Base-by-base conservation (phyloP, 2,329 filamentous ascomycete species). In the Pseudocercospora fuligena region DNA sequence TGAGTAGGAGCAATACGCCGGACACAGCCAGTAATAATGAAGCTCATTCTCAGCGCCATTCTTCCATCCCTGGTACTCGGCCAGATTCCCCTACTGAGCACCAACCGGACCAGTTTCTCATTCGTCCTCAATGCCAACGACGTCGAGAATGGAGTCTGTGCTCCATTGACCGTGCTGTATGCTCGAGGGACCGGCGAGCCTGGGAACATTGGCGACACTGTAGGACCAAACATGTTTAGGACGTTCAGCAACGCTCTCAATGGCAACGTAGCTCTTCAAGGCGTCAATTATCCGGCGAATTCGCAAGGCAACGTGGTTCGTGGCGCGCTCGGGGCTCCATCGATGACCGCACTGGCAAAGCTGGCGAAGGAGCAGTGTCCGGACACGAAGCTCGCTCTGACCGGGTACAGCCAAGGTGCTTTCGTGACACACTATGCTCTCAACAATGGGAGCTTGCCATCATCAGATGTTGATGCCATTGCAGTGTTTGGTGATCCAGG, bases 141-240 rank as follows among this genome's bases (percentile, higher is more conserved):
- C 46, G 56, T 72, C n/a, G 60, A 63, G 36, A 61, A 66, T 43
- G 70, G 68, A 12, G 63, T 64, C 5, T 84, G 82, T 75, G 81
- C 80, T 53, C 72, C 79, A 27, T 80, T 85, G 67, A 86, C 85
- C 2, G 76, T 87, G 60, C 81, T 88, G 69, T 87, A 85, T 67
- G 85, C 85, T 19, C 82, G 86, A 14, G 85, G 85, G 5, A 86
- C 85, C 9, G 82, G 80, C 6, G 84, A 87, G 72, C 33, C 68
- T 0, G 85, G 84, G 29, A 87, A 86, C 69, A 82, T 87, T 63
- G 71, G 85, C n/a, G 73, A 72, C 19, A 64, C 82, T 2, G 78
- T 81, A 1, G 85, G 85, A 0, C 84, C 84, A 1, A 81, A 83
- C 1, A 83, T 87, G 69, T 83, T 84, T 66, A 74, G 80, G 46